Conservation (phyloP, 2,329 filamentous ascomycete species). For the Colletotrichum tofieldiae region DNA sequence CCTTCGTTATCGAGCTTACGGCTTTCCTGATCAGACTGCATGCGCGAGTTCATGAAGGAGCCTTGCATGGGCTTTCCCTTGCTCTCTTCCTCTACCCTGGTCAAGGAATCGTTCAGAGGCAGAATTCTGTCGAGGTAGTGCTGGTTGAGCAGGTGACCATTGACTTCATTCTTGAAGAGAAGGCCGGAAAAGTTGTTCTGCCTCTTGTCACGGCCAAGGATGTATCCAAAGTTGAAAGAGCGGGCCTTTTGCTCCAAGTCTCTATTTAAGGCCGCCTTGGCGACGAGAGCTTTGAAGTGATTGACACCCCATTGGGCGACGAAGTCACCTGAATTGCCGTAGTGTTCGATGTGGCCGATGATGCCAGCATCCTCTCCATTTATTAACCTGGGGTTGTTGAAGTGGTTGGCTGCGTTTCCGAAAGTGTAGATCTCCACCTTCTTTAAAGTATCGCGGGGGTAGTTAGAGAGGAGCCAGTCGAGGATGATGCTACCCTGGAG, state of each 20-base stretch:
- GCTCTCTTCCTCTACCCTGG: constrained; percentile 28
- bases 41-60: constrained; percentile 15
- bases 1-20: constrained; percentile 2
- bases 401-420: constrained; percentile 84
- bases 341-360: constrained; percentile 83
- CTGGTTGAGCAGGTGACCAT: constrained; percentile 73
- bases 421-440: constrained; percentile 87
- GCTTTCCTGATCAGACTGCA: background rate
- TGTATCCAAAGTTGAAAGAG: constrained; percentile 56
- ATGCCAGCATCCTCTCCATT: constrained; percentile 60
- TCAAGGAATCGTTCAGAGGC: constrained; percentile 49
- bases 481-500: constrained; percentile 81
- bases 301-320: constrained; percentile 83
- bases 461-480: constrained; percentile 83
- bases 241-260: constrained; percentile 54
- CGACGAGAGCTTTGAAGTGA: constrained; percentile 64
- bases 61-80: constrained; percentile 19
- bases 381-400: constrained; percentile 75
- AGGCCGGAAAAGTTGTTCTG: constrained; percentile 72
- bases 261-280: background rate
- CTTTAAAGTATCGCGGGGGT: constrained; percentile 74
- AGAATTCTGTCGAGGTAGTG: constrained; percentile 77
- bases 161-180: constrained; percentile 70
- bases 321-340: constrained; percentile 81
- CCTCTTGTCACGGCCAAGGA: constrained; percentile 18